Conservation (phyloP, 768 basidiomycete genomes). For the Polyporus arcularius region DNA sequence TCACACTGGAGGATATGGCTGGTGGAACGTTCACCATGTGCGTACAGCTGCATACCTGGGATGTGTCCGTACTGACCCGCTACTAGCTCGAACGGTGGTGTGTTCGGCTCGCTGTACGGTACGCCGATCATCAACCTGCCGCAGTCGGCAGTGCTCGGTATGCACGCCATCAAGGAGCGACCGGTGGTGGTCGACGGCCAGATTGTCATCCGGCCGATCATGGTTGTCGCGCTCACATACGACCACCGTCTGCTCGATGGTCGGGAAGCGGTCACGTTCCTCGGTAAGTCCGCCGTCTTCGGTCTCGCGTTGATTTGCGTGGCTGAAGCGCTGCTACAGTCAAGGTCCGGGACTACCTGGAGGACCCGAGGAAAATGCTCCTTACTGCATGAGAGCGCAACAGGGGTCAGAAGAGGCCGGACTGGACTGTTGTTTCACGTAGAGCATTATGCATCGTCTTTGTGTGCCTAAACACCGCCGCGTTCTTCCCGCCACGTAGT, state of each 20-base stretch:
- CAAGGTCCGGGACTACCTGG: slow-evolving; percentile 90
- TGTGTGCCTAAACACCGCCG: too few relatives aligned
- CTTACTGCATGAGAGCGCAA: slow-evolving; percentile 40
- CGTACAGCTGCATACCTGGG: slow-evolving; percentile 9
- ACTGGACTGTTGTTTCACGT: too few relatives aligned
- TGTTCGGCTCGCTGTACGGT: slow-evolving; percentile 95
- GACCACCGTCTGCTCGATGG: slow-evolving; percentile 96
- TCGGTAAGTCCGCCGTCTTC: slow-evolving; percentile 59
- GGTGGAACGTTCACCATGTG: slow-evolving; percentile 99
- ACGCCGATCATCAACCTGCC: slow-evolving; percentile 99
- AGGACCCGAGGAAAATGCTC: slow-evolving; percentile 93
- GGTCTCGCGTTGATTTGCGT: neutral
- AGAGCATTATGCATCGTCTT: too few relatives aligned
- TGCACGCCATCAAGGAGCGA: slow-evolving; percentile 94
- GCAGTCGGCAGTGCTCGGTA: slow-evolving; percentile 93
- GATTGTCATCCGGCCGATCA: slow-evolving; percentile 96
- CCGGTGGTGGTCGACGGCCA: slow-evolving; percentile 92
- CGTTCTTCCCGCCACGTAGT: too few relatives aligned
- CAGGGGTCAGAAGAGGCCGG: too few relatives aligned
- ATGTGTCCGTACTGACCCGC: neutral
- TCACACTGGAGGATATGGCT: slow-evolving; percentile 97
- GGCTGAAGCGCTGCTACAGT: slow-evolving; percentile 48
- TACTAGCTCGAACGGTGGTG: slow-evolving; percentile 92
- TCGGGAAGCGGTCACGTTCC: slow-evolving; percentile 95
- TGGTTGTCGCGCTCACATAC: slow-evolving; percentile 93